These are phyloP conservation scores for Saururus chinensis DNA, from an alignment of 164 flowering plant species.

Conservation along the genomic window DNA sequence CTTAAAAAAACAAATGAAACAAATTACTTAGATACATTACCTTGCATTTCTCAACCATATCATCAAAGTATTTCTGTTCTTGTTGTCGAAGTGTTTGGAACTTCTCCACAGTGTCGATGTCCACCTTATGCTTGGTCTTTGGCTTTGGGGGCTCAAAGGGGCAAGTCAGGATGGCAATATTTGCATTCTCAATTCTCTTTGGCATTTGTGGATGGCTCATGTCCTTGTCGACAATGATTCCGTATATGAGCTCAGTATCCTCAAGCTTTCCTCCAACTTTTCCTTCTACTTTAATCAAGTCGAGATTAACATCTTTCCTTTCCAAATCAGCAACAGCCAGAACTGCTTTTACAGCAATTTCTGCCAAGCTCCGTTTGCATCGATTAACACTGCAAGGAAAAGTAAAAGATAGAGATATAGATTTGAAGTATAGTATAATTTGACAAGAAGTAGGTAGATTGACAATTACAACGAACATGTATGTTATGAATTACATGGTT, in stretches of 20 bases:
- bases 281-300: slow-evolving; percentile 91
- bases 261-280: slow-evolving; percentile 97
- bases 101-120: slow-evolving; percentile 92
- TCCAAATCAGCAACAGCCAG: slow-evolving; percentile 95
- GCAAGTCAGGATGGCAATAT: slow-evolving; percentile 94
- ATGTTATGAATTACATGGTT: no score
- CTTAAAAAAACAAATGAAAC: not conserved
- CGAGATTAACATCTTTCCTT: slow-evolving; percentile 92
- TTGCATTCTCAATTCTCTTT: slow-evolving; percentile 80
- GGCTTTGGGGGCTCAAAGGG: slow-evolving; percentile 99
- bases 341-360: slow-evolving; percentile 98
- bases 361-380: slow-evolving; percentile 88
- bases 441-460: no score
- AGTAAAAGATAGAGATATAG: not conserved
- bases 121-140: slow-evolving; percentile 99
- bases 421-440: no score
- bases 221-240: slow-evolving; percentile 93
- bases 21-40: slow-evolving; percentile 16
- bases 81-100: slow-evolving; percentile 82
- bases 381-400: slow-evolving; percentile 71
- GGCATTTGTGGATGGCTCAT: slow-evolving; percentile 99
- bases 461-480: not conserved
- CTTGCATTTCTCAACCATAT: slow-evolving; percentile 97
- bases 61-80: slow-evolving; percentile 93
- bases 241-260: slow-evolving; percentile 87